Conservation (phyloP, 441 rosid species). For the Hura crepitans region DNA sequence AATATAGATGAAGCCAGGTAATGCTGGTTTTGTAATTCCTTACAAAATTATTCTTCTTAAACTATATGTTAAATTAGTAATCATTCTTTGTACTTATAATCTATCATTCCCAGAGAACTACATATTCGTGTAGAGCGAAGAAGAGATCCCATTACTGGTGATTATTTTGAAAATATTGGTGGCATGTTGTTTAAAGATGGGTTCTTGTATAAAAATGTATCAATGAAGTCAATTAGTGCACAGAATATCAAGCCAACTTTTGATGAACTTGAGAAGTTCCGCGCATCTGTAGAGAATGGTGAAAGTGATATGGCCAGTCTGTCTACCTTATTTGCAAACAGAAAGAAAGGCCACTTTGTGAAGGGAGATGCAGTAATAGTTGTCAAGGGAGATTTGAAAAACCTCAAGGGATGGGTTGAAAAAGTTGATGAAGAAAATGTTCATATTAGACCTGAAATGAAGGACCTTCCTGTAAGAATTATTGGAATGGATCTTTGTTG, state of each 20-base stretch:
- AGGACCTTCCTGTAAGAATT: conserved; percentile 87
- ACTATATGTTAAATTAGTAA: conserved; percentile 7
- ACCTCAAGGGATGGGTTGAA: conserved; percentile 96
- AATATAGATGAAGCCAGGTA: conserved; percentile 97
- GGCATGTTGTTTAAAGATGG: conserved; percentile 91
- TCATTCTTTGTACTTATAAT: conserved; percentile 1
- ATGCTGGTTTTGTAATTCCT: conserved; percentile 8
- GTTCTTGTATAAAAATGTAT: conserved; percentile 76
- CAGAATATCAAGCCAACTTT: conserved; percentile 80
- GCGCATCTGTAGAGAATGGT: conserved; percentile 70
- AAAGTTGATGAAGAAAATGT: conserved; percentile 96
- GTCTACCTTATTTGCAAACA: conserved; percentile 82
- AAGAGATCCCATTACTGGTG: conserved; percentile 85
- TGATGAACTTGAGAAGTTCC: conserved; percentile 96
- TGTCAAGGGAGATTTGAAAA: conserved; percentile 90
- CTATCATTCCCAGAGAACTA: conserved; percentile 55
- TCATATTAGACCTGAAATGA: conserved; percentile 80
- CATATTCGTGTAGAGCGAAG: conserved; percentile 91
- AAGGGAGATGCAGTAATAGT: conserved; percentile 97
- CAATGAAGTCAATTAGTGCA: conserved; percentile 77
- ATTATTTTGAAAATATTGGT: conserved; percentile 77
- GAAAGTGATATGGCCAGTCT: conserved; percentile 68
- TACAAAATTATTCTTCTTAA: background rate
- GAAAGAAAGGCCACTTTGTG: conserved; percentile 96
- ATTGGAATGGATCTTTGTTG: background rate